Evolutionary conservation across 257 asterid genomes (phyloP), one percentile per base, ranked within the genome.

Genomic region (Solanum virginianum): DNA sequence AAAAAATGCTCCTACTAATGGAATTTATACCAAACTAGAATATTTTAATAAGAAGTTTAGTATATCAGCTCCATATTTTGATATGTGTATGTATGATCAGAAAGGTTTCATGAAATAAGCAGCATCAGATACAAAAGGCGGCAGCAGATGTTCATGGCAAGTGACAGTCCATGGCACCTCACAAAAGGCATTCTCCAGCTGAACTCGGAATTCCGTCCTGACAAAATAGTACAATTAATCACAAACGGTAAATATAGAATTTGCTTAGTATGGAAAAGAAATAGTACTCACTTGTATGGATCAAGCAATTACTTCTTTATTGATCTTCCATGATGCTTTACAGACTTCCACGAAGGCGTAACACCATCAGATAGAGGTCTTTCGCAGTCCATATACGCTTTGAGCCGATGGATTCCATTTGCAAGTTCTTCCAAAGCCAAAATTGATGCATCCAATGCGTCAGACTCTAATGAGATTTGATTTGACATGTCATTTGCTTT

Each of bases 381-480:
- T 29, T 80, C 70, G n/a, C 47, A 66, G 79, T 49, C 65, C 77
- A 88, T 8, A 20, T 80, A 18, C 36, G 36, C 36, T 69, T 80
- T 86, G n/a, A 85, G 80, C 89, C 87, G 74, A 55, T 24, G 80
- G 26, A 88, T 49, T 84, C 85, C 88, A 84, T 75, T 83, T 12
- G 60, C 65, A n/a, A 85, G 55, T 84, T 86, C 88, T 77, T 85
- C 88, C 85, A 90, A 80, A 63, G 83, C 85, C 62, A 83, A 5
- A 70, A 90, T 22, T 62, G 87, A 71, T 22, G 86, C 88, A 53
- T 90, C 89, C 70, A 88, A 5, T 15, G 89, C 57, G 82, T 83
- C 59, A 0, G 68, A 84, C 43, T 63, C 32, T 36, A 5, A 36
- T 36, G 41, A 4, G 41, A 36, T 36, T 36, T 36, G 39, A 36